Evolutionary conservation across 306 rosid species (phyloP), one percentile per base, ranked within the genome.

Genomic region (Sphenostylis stenocarpa): DNA sequence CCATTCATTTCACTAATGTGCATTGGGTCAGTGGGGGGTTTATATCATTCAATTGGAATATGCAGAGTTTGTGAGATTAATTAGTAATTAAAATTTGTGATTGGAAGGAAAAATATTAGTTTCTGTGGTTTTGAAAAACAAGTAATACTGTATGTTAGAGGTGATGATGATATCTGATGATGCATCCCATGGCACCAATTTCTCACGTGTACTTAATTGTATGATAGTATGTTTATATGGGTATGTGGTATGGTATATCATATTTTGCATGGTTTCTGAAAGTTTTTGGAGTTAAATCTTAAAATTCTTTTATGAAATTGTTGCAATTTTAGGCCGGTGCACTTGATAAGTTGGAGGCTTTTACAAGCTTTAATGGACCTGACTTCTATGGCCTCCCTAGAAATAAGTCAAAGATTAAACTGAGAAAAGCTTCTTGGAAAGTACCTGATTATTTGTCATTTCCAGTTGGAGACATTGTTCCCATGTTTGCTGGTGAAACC

Each of bases 321-420:
- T 82, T 31, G 86, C 86, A 44, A 20, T 73, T 79, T 61, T 57
- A 94, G 98, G 96, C 91, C 31, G 96, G 93, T 72, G 97, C 93
- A 38, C 90, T 94, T 1, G 93, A 87, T 82, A 91, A 90, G 85
- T 84, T 94, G 77, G 98, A 94, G 82, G 95, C 97, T 33, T 94
- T 94, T 83, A 84, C 96, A 73, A 91, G 98, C 85, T 94, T 94
- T 41, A 94, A 91, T 81, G 98, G 97, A 66, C 94, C 98, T n/a
- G 98, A 94, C 83, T 94, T 94, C 83, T 94, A 94, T 78, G 93
- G 97, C 31, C 90, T 94, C 63, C 96, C 98, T 19, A 79, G 97
- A 81, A 94, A 90, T 87, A 79, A 84, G 36, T 81, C 82, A 17
- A 91, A 89, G 84, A 86, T 90, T 65, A 90, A 70, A 70, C 75